Percentiles rank a stretch among this genome's conserved stretches.
phyloP scores from a whole-genome alignment of 306 rosid species.

The Medicago ruthenica region DNA sequence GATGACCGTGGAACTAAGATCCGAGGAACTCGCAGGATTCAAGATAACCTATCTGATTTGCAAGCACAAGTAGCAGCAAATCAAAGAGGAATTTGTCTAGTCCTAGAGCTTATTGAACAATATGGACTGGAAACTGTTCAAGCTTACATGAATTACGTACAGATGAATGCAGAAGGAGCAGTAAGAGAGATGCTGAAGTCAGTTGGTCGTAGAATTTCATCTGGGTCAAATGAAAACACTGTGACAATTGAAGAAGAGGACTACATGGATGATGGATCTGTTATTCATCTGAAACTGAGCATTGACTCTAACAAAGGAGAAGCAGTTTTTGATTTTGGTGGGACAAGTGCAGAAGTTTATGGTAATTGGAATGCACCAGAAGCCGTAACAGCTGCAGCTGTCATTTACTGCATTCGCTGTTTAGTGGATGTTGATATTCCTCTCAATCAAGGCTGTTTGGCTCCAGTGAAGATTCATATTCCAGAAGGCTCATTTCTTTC shows the following conservation, averaged over 20 bases:
- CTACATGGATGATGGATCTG: constrained; percentile 96
- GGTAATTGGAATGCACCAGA: constrained; percentile 98
- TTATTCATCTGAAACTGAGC: constrained; percentile 82
- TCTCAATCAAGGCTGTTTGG: constrained; percentile 96
- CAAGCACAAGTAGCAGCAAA: constrained; percentile 96
- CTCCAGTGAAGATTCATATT: constrained; percentile 89
- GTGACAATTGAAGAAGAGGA: constrained; percentile 84
- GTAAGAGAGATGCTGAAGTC: constrained; percentile 94
- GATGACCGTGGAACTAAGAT: constrained; percentile 58
- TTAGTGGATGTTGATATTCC: constrained; percentile 93
- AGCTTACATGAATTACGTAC: constrained; percentile 93
- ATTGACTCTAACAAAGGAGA: constrained; percentile 83
- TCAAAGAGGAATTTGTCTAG: constrained; percentile 84
- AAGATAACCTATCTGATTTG: constrained; percentile 94
- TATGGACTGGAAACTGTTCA: constrained; percentile 85
- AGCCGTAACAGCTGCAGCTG: constrained; percentile 96
- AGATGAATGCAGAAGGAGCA: constrained; percentile 88
- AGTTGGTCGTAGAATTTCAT: constrained; percentile 63
- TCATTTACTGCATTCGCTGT: constrained; percentile 86
- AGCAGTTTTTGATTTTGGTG: constrained; percentile 78
- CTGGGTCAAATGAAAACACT: constrained; percentile 49
- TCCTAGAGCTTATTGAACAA: constrained; percentile 83
- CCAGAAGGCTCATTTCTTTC: constrained; percentile 93
- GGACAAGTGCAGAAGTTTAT: constrained; percentile 87
- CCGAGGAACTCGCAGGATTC: constrained; percentile 84